Evolutionary conservation across 306 rosid genomes (phyloP), one percentile per base, ranked within the genome.

Genomic region (Biancaea sappan): DNA sequence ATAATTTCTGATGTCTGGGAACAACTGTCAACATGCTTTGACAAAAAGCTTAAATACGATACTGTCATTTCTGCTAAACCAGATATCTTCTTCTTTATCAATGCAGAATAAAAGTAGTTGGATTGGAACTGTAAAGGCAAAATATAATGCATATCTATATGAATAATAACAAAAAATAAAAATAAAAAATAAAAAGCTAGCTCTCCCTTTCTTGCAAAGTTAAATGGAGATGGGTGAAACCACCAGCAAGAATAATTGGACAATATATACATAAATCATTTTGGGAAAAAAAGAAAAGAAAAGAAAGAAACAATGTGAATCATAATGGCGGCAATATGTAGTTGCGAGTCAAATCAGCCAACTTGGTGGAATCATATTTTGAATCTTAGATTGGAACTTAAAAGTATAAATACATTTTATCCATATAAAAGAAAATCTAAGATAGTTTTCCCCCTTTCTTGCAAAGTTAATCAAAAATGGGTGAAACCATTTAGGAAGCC

Each of bases 1-100:
- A 16, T 59, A 62, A 31, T 12, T 75, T 51, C 25, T 63, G 64
- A 79, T 70, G 74, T 70, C 72, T 64, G 50, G 9, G 25, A 34
- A 40, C 51, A 77, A 62, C 60, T 18, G 57, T 38, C 54, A 80
- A 58, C 66, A 71, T 48, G 53, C 48, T 28, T 47, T 25, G 11
- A 72, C 48, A 73, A 51, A 74, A 58, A 61, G 46, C 11, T 64
- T 43, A 54, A 73, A 50, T 16, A 52, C 41, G 76, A 52, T 34
- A 35, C 8, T 34, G 35, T 26, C 62, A 44, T 72, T 43, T 32
- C 15, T 8, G 2, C 26, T 34, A 34, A 13, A 34, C 34, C 28
- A 61, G 46, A 1, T 4, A 16, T 61, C 46, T 13, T 61, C 46
- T 13, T 43, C 60, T 77, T 47, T 34, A 66, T 62, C 74, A 72